Base-by-base conservation (phyloP, 768 basidiomycete genomes). In the Leccinum longicurvipes region DNA sequence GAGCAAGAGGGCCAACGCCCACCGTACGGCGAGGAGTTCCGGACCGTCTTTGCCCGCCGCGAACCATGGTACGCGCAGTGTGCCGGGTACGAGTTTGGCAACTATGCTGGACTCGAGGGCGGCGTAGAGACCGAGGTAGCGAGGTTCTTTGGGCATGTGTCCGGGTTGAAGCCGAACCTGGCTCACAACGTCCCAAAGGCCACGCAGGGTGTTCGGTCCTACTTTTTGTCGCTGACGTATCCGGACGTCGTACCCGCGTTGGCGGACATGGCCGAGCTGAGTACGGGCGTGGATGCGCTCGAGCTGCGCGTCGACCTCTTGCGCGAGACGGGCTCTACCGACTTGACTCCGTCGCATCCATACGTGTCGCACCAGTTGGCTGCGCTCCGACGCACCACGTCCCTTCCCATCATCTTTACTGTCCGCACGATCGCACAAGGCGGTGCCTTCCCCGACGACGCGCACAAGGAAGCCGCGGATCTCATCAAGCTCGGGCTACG, bases 261-360 rank as follows among this genome's bases (percentile, higher is more conserved):
- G 41, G 70, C 78, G 15, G 69, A 82, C 50, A 80, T 98, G 41
- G 83, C 90, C 21, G 82, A 87, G 44, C 71, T 99, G 56, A 83
- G 83, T 0, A 78, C 82, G 17, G 97, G 97, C 4, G 90, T 86
- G 7, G 95, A 98, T 65, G 96, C 94, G 0, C 73, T 98, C 56
- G 97, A 99, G 70, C 68, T 98, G n/a, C 85, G 96, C 10, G 94
- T 93, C 11, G 97, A 99, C 69, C 80, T 98, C 8, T 78, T 99
- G 19, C 84, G 82, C 15, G 82, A 66, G 21, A 63, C 73, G 0
- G 80, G 79, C 47, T 67, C 73, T n/a, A 67, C 78, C 23, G 77
- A 75, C 1, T 77, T 80, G 1, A 82, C 91, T 23, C 88, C 94
- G 1, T 75, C 90, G 1, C 64, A 76, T 28, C 67, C 77, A 0